Conservation (phyloP, 2,329 filamentous ascomycete genomes). For the Colletotrichum shisoi region DNA sequence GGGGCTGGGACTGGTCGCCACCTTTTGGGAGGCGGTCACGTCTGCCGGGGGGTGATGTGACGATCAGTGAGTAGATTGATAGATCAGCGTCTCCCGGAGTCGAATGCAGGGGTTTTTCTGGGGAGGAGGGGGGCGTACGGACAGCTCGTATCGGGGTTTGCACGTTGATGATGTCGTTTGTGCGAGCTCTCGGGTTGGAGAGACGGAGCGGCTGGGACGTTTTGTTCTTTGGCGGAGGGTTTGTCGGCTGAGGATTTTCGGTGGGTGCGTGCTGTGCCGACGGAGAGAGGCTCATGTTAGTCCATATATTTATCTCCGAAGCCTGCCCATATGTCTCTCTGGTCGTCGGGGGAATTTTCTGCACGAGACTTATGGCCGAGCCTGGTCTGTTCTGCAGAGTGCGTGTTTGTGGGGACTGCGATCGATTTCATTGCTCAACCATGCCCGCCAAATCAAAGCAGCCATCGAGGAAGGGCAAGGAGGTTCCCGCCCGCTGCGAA, state of each 20-base stretch:
- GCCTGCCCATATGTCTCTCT: neutral
- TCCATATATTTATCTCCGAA: conserved; percentile 16
- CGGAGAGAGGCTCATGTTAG: neutral
- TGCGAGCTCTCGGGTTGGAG: neutral
- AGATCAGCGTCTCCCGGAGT: neutral
- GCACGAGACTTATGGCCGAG: too few species aligned
- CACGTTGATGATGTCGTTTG: neutral
- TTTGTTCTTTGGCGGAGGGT: neutral
- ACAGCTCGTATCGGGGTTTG: neutral
- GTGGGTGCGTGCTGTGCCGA: neutral
- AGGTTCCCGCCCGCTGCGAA: conserved; percentile 19
- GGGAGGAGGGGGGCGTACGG: neutral
- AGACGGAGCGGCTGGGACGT: conserved; percentile 18
- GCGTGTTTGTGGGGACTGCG: too few species aligned
- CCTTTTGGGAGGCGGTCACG: neutral
- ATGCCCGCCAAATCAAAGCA: conserved; percentile 29
- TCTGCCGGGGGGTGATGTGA: conserved; percentile 3
- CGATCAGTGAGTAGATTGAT: conserved; percentile 1
- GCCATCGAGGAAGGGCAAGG: conserved; percentile 31
- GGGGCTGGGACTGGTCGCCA: neutral
- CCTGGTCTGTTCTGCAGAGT: too few species aligned
- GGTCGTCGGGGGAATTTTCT: too few species aligned
- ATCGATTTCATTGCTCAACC: neutral
- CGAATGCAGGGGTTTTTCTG: neutral
- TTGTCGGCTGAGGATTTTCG: neutral